Evolutionary conservation across 2,329 filamentous ascomycete genomes (phyloP).

Genomic region (Diplodia mutila): DNA sequence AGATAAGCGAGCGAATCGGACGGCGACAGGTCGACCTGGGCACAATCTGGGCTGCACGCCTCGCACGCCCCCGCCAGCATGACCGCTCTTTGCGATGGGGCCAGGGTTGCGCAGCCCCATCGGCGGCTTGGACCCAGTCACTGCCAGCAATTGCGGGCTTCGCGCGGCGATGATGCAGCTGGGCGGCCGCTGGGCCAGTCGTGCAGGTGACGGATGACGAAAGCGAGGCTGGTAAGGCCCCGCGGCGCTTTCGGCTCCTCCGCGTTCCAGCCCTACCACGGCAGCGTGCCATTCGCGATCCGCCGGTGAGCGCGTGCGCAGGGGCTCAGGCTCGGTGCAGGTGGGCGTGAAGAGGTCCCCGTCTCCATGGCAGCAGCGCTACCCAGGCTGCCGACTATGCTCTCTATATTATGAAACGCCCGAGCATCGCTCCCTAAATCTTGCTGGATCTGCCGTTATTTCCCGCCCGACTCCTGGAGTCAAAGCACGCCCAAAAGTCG

Average conservation of each 20-base stretch:
- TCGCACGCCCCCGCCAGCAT: constrained; percentile 23
- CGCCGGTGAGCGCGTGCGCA: constrained; percentile 19
- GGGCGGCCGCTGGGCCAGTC: neutral
- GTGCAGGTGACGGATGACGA: neutral
- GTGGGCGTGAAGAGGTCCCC: constrained; percentile 12
- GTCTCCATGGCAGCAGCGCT: constrained; percentile 25
- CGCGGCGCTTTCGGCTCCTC: constrained; percentile 4
- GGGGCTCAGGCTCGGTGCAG: neutral
- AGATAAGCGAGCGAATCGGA: constrained; percentile 19
- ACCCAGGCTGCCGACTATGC: constrained; percentile 20
- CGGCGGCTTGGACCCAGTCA: constrained; percentile 7
- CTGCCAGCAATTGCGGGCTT: neutral
- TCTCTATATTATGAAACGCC: constrained; percentile 24
- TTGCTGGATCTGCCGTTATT: constrained; percentile 18
- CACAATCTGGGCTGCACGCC: constrained; percentile 11
- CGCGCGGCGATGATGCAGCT: constrained; percentile 12
- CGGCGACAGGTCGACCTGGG: neutral
- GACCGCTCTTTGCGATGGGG: constrained; percentile 15
- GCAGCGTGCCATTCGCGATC: constrained; percentile 12
- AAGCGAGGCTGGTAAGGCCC: constrained; percentile 3
- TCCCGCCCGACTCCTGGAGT: constrained; percentile 21
- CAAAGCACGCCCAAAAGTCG: constrained; percentile 1
- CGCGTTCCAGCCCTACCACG: constrained; percentile 25
- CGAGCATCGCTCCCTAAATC: constrained; percentile 26
- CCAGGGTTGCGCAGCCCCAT: neutral